Percentiles rank a stretch among this genome's conserved stretches.
These are phyloP conservation scores for Scedosporium apiospermum DNA, from an alignment of 2,329 filamentous ascomycete genomes.

Conservation along the genomic window DNA sequence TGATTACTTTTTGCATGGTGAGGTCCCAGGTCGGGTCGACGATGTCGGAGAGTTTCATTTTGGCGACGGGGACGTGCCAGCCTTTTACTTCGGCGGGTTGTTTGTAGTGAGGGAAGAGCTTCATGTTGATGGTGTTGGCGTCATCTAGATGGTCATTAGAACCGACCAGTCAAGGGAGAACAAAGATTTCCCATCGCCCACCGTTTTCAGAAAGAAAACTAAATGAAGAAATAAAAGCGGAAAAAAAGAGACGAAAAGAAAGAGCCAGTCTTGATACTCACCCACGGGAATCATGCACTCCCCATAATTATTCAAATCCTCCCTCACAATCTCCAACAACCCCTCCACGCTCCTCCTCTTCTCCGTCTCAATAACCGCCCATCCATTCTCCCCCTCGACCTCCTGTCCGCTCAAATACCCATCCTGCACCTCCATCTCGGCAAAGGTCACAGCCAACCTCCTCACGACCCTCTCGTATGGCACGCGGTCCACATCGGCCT, in stretches of 20 bases:
- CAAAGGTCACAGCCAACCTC: constrained; percentile 76
- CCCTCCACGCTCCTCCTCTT: constrained; percentile 60
- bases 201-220: too few species aligned
- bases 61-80: constrained; percentile 82
- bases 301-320: constrained; percentile 93
- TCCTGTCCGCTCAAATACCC: constrained; percentile 64
- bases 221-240: neutral
- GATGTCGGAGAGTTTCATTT: constrained; percentile 54
- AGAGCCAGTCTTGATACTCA: constrained; percentile 28
- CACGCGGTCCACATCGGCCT: constrained; percentile 56
- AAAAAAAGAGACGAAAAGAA: neutral
- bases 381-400: constrained; percentile 25
- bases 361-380: constrained; percentile 16
- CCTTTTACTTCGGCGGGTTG: constrained; percentile 69
- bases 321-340: constrained; percentile 67
- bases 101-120: constrained; percentile 77
- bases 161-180: neutral
- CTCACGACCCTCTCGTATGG: constrained; percentile 79
- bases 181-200: neutral
- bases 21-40: constrained; percentile 65
- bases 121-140: constrained; percentile 91
- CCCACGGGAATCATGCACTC: constrained; percentile 98
- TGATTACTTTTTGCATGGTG: constrained; percentile 69
- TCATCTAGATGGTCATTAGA: constrained; percentile 49
- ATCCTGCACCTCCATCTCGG: constrained; percentile 84